Evolutionary conservation across 2,329 filamentous ascomycete species (phyloP).

Genomic region (Epichloe gansuensis): DNA sequence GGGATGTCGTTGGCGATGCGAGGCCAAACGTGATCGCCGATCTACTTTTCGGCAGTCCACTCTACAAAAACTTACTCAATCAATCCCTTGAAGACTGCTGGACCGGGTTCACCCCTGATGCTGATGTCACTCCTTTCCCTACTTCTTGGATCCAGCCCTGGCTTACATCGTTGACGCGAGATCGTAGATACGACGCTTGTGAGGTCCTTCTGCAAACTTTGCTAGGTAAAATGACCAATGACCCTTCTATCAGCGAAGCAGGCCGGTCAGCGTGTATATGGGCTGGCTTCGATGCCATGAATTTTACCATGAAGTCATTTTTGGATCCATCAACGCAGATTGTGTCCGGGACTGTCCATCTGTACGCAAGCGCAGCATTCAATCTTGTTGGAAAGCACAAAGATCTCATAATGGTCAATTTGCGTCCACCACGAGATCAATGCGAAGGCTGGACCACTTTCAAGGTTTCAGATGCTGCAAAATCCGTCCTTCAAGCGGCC

Average conservation of each 20-base stretch:
- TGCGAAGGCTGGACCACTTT: conserved; percentile 27
- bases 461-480: conserved; percentile 31
- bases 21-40: conserved; percentile 73
- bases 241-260: conserved; percentile 38
- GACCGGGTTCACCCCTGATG: conserved; percentile 26
- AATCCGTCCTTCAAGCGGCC: conserved; percentile 39
- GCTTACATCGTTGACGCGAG: conserved; percentile 60
- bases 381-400: conserved; percentile 52
- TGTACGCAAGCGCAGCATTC: conserved; percentile 52
- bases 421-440: conserved; percentile 15
- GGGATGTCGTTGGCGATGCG: conserved; percentile 75
- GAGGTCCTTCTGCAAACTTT: conserved; percentile 66
- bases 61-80: conserved; percentile 46
- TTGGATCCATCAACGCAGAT: conserved; percentile 30
- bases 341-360: conserved; percentile 39
- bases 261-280: conserved; percentile 50
- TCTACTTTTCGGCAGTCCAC: conserved; percentile 62
- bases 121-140: conserved; percentile 46
- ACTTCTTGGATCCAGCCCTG: conserved; percentile 71
- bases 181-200: conserved; percentile 67
- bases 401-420: conserved; percentile 38
- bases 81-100: conserved; percentile 41
- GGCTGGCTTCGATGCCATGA: conserved; percentile 49
- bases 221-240: conserved; percentile 49
- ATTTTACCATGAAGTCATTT: conserved; percentile 44